phyloP scores from a whole-genome alignment of 495 filamentous ascomycete genomes.

The Ramalina intermedia region DNA sequence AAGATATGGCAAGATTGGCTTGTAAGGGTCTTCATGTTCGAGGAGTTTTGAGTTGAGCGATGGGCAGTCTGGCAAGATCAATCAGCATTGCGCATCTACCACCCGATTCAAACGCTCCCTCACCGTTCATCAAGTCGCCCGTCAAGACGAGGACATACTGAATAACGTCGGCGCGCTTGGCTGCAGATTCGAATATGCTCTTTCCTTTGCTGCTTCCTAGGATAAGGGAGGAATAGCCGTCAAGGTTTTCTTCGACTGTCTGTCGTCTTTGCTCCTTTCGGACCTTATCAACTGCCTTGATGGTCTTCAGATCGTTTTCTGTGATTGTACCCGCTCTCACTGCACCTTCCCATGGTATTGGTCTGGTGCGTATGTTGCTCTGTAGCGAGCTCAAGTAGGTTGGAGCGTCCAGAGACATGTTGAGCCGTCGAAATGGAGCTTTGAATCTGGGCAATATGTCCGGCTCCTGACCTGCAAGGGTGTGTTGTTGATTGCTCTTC shows the following conservation, averaged over 20 bases:
- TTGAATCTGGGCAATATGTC: background rate
- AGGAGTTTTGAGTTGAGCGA: conserved; percentile 59
- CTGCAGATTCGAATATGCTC: conserved; percentile 69
- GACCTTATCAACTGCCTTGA: conserved; percentile 95
- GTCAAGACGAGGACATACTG: conserved; percentile 89
- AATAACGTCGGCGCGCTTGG: conserved; percentile 70
- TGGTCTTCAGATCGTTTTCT: conserved; percentile 85
- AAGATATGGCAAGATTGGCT: conserved; percentile 73
- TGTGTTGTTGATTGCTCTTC: background rate
- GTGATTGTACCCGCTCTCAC: conserved; percentile 88
- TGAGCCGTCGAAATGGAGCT: conserved; percentile 10
- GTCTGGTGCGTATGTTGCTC: conserved; percentile 84
- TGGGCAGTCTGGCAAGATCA: conserved; percentile 50
- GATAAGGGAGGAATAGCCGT: conserved; percentile 64
- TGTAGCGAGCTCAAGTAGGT: conserved; percentile 82
- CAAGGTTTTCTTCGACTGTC: conserved; percentile 62
- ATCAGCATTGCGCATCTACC: conserved; percentile 5
- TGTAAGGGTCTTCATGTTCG: conserved; percentile 63
- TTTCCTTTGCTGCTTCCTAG: conserved; percentile 54
- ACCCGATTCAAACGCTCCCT: background rate
- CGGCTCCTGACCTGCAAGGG: too few species aligned
- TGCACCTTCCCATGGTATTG: conserved; percentile 96
- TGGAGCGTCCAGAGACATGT: conserved; percentile 80
- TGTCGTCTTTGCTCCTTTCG: conserved; percentile 74
- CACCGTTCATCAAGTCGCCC: conserved; percentile 78